Evolutionary conservation across 2,329 filamentous ascomycete genomes (phyloP).

Genomic region (Epichloe sylvatica): DNA sequence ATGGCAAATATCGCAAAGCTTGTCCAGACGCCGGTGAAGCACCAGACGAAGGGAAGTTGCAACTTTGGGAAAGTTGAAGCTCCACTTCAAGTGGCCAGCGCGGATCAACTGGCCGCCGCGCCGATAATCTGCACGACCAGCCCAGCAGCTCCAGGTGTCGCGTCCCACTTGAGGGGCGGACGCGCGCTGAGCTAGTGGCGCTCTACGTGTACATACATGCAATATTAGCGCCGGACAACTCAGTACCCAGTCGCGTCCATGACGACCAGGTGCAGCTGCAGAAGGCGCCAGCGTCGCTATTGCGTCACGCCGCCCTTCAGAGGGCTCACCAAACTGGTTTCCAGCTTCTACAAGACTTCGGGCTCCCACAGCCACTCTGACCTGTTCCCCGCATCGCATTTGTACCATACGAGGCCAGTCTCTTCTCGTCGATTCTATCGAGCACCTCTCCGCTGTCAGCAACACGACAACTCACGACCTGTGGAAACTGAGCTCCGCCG

Average conservation of each 20-base stretch:
- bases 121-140: background rate
- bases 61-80: background rate
- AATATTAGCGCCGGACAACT: background rate
- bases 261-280: background rate
- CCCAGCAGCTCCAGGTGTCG: too few relatives aligned
- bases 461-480: too few relatives aligned
- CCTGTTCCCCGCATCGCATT: background rate
- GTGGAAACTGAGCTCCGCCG: background rate
- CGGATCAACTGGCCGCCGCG: conserved; percentile 12
- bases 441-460: too few relatives aligned
- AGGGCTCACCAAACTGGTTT: conserved; percentile 1
- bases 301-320: conserved; percentile 7
- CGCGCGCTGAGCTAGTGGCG: background rate
- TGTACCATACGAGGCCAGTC: too few relatives aligned
- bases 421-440: background rate
- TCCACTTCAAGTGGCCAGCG: background rate
- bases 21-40: background rate
- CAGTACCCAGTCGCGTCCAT: background rate
- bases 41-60: background rate
- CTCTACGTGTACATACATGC: background rate
- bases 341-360: background rate
- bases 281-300: conserved; percentile 1
- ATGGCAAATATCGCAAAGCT: background rate
- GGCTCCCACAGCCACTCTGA: background rate
- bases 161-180: background rate